Evolutionary conservation across 441 rosid species (phyloP).

Genomic region (Pelargonium myrrhifolium): DNA sequence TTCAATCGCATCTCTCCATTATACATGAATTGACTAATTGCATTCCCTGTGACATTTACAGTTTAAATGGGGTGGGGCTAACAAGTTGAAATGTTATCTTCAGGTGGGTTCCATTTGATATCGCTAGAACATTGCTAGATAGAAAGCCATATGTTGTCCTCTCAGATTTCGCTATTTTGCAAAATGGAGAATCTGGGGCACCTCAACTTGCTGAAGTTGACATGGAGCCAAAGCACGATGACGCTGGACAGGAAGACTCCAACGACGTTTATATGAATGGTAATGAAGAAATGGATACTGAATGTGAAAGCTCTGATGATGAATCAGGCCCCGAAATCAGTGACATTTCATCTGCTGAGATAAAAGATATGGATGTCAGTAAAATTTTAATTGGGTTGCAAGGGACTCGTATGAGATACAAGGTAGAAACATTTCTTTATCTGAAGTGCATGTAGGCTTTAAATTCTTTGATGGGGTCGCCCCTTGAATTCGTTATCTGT

Average conservation of each 20-base stretch:
- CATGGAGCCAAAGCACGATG: conserved; percentile 30
- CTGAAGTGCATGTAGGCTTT: background rate
- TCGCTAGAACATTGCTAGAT: conserved; percentile 72
- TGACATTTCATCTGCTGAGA: conserved; percentile 27
- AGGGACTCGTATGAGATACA: background rate
- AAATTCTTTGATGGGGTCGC: no score
- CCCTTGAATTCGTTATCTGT: background rate
- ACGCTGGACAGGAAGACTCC: conserved; percentile 30
- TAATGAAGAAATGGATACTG: conserved; percentile 37
- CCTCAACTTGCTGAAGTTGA: conserved; percentile 30
- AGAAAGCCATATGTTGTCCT: conserved; percentile 50
- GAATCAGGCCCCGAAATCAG: conserved; percentile 33
- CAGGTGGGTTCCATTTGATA: conserved; percentile 82
- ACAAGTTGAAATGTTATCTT: conserved; percentile 21
- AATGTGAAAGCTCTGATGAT: conserved; percentile 44
- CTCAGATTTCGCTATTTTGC: conserved; percentile 42
- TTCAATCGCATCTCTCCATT: background rate
- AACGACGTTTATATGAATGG: conserved; percentile 43
- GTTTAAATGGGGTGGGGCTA: conserved; percentile 11
- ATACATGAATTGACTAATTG: background rate
- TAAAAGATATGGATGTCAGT: conserved; percentile 46
- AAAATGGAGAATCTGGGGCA: conserved; percentile 29
- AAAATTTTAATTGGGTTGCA: background rate
- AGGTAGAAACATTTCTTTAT: background rate
- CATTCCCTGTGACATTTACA: conserved; percentile 1